These are phyloP conservation scores for Schizophyllum commune DNA, from an alignment of 1,284 basidiomycete species.

Conservation along the genomic window DNA sequence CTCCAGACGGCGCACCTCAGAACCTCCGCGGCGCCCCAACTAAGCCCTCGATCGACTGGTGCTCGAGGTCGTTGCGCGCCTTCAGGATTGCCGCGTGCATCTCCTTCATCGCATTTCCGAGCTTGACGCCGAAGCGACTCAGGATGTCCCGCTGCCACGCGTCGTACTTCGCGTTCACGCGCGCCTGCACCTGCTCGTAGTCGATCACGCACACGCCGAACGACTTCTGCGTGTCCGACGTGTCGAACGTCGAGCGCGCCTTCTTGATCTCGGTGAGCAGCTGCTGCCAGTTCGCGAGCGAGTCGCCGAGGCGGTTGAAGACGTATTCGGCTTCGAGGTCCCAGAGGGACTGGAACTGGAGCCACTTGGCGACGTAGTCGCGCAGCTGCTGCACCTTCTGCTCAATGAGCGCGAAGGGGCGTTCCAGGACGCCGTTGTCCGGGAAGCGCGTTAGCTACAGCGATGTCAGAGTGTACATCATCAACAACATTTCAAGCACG, in stretches of 20 bases:
- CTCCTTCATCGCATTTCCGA: conserved; percentile 93
- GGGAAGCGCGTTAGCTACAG: conserved; percentile 69
- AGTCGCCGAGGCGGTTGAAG: conserved; percentile 91
- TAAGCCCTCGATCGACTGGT: conserved; percentile 62
- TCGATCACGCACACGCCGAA: conserved; percentile 94
- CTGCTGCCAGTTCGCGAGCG: conserved; percentile 89
- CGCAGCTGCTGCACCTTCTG: conserved; percentile 80
- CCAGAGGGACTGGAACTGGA: conserved; percentile 98
- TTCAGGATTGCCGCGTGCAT: conserved; percentile 90
- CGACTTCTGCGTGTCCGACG: conserved; percentile 85
- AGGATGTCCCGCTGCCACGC: conserved; percentile 96
- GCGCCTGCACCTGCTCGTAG: conserved; percentile 95
- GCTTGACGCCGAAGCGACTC: conserved; percentile 84
- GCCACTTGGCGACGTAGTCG: conserved; percentile 94
- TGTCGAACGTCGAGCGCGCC: conserved; percentile 93
- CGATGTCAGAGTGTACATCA: background rate
- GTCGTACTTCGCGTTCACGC: conserved; percentile 98
- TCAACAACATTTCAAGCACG: conserved; percentile 18
- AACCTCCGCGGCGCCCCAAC: conserved; percentile 30
- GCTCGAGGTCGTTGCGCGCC: conserved; percentile 90
- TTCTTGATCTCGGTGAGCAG: conserved; percentile 95
- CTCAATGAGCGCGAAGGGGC: conserved; percentile 85
- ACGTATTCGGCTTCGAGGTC: conserved; percentile 96
- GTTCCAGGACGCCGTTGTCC: conserved; percentile 61
- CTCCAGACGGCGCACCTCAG: conserved; percentile 12